A percentile compares a stretch with the other conserved stretches of the same genome.
Conservation (phyloP, 73 alveolate species). For the Breviolum minutum region DNA sequence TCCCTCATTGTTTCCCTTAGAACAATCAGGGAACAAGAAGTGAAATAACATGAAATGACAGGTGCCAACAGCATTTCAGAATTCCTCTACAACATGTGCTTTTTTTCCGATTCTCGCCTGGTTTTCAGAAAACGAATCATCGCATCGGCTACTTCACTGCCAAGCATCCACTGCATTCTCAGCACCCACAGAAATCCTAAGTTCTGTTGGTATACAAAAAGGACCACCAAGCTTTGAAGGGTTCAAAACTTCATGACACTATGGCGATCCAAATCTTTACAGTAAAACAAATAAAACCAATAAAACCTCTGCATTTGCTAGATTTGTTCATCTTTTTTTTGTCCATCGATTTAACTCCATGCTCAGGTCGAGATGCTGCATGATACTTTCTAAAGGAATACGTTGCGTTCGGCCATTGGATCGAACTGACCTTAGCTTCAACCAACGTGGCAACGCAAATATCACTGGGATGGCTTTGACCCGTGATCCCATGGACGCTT, state of each 20-base stretch:
- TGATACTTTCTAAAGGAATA: slow-evolving; percentile 52
- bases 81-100: neutral
- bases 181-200: slow-evolving; percentile 87
- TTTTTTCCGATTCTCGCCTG: neutral
- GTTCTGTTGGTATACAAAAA: neutral
- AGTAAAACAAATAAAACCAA: neutral
- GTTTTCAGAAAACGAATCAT: neutral
- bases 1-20: neutral
- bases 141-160: neutral
- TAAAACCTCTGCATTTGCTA: too few relatives aligned
- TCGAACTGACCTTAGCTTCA: slow-evolving; percentile 39
- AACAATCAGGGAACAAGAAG: neutral
- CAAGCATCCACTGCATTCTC: slow-evolving; percentile 60
- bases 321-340: neutral
- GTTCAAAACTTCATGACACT: neutral
- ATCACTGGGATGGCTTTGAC: too few relatives aligned
- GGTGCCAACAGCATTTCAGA: too few relatives aligned
- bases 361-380: slow-evolving; percentile 21
- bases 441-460: neutral
- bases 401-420: slow-evolving; percentile 64
- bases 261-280: neutral
- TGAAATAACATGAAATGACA: too few relatives aligned
- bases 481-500: too few relatives aligned
- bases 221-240: neutral
- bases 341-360: neutral